Base-by-base conservation (phyloP, 129 eudicot genomes). In the Tagetes patula region DNA sequence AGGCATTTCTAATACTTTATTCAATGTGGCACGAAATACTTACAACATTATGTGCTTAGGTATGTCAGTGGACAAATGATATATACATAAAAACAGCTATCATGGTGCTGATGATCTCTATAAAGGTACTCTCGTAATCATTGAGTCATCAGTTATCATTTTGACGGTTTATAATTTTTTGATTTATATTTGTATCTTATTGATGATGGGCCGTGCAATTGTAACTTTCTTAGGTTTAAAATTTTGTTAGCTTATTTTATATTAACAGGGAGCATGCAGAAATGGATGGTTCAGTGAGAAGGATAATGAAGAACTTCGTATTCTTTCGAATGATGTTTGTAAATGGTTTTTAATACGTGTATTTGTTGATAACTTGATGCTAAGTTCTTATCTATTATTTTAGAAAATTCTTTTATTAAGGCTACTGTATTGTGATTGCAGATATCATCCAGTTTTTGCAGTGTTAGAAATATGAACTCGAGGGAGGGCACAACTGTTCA, bases 101-200 rank as follows among this genome's bases (percentile, higher is more conserved):
- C 47, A 85, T 92, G 97, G 89, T 89, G 49, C 87, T 92, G 64
- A 85, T 92, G 97, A 80, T 92, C 39, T 88, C 97, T 61, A 78
- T 87, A 39, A 92, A 92, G 96, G 97, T 92, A 85, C 70, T 32
- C 36, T 49, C 31, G 52, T 69, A n/a, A 31, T 41, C 6, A 75
- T 52, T 53, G 32, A 8, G n/a, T 65, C 11, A 33, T 53, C n/a
- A 12, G 30, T 33, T 65, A 3, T 39, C 53, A 38, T 65, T 65
- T 3, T 8, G 32, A 14, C 34, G 69, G 49, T 40, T 14, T 67
- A 38, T 27, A 41, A n/a, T 47, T 75, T 75, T 38, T 65, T 41
- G 58, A 41, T 53, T 0, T 66, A 36, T 66, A 4, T 33, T 67
- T 43, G 40, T 14, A 67, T 41, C 67, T 36, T 41, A 76, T 30